Conservation (phyloP, 805 yeast species). For the Peterozyma toletana region DNA sequence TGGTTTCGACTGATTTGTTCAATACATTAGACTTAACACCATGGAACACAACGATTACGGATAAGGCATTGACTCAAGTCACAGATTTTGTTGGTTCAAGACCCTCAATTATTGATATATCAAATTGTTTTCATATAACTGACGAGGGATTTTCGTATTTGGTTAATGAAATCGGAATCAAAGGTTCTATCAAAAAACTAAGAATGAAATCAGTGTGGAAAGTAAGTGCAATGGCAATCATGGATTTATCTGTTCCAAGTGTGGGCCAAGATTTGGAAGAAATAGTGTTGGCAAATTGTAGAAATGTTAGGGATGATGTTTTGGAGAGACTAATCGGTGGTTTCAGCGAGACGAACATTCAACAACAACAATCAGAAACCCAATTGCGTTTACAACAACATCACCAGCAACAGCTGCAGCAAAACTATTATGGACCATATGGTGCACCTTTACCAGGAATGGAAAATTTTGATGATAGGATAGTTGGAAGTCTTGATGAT, state of each 20-base stretch:
- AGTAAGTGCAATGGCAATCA: conserved; percentile 72
- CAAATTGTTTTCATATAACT: conserved; percentile 72
- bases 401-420: conserved; percentile 2
- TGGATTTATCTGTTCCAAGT: conserved; percentile 64
- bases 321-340: conserved; percentile 60
- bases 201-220: conserved; percentile 72
- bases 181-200: conserved; percentile 47
- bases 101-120: conserved; percentile 52
- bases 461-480: conserved; percentile 7
- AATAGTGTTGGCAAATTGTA: conserved; percentile 64
- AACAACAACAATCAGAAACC: neutral
- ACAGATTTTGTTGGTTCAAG: conserved; percentile 67
- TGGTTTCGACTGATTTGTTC: conserved; percentile 47
- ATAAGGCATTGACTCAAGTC: conserved; percentile 47
- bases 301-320: conserved; percentile 67
- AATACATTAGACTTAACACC: conserved; percentile 47
- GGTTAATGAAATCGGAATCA: conserved; percentile 63
- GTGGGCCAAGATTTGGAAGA: conserved; percentile 54
- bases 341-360: neutral
- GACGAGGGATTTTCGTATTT: conserved; percentile 69
- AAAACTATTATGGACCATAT: conserved; percentile 5
- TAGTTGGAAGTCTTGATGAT: conserved; percentile 10
- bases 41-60: conserved; percentile 57
- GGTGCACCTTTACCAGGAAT: neutral
- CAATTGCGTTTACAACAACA: conserved; percentile 2